Evolutionary conservation across 2,329 filamentous ascomycete species (phyloP), one percentile per base, ranked within the genome.

Genomic region (Zopfia rhizophila): DNA sequence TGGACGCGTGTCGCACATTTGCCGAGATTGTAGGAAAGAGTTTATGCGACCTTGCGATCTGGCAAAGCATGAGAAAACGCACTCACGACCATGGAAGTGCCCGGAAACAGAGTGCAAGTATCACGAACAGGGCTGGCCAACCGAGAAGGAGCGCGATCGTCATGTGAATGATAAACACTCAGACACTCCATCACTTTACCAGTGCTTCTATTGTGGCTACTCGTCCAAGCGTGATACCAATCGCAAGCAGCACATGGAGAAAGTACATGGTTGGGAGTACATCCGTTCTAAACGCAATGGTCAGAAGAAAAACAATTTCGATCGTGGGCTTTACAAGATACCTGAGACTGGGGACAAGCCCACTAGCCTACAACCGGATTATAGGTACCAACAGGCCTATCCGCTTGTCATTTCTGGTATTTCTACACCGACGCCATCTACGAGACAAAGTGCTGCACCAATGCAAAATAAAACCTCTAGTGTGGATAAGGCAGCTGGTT

Each of bases 221-320:
- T 89, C 91, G 66, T 96, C 92, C 8, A 97, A 97, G 80, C 88
- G 92, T 47, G 89, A 96, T 76, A 94, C 89, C 53, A 97, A 97
- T 73, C 95, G 91, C 82, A 97, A 97, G 72, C 93, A 97, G 73
- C 92, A 97, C 75, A 97, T 97, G 92, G 93, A 97, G 78, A 97
- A 97, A 74, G 88, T 90, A 0, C 92, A 97, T 65, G 87, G 87
- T 47, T 96, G 90, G 88, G 80, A 81, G n/a, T 97, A 97, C 60
- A 82, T 92, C 43, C 89, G 93, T 55, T 93, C 91, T 48, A 97
- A 97, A 82, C 92, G 88, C 72, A 96, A 95, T 66, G 89, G 89
- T 38, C 61, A 64, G 24, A 72, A 70, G 57, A 72, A 70, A 62
- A 50, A 58, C 23, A 48, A 61, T 16, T 49, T 60, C 12, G 38